A percentile compares a stretch with the other conserved stretches of the same genome.
Evolutionary conservation across 78 protist genomes (phyloP).

Genomic region (Cavenderia fasciculata): DNA sequence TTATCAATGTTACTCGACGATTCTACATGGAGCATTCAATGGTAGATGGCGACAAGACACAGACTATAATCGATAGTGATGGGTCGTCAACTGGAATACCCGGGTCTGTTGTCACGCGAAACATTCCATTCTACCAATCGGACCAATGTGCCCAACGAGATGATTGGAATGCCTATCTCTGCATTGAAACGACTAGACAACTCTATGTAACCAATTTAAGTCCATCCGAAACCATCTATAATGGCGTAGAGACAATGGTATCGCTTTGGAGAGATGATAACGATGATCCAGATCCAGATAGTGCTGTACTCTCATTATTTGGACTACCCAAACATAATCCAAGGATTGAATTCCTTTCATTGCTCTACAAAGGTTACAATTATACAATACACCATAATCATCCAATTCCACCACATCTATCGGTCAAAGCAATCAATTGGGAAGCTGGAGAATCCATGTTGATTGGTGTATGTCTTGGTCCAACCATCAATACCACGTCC

Average conservation of each 20-base stretch:
- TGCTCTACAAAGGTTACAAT: neutral
- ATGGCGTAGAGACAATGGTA: neutral
- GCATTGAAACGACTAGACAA: constrained; percentile 8
- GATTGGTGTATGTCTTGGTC: constrained; percentile 56
- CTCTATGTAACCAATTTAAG: neutral
- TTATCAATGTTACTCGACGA: constrained; percentile 12
- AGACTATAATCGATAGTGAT: constrained; percentile 23
- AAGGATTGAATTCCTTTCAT: constrained; percentile 11
- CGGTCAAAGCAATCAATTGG: constrained; percentile 44
- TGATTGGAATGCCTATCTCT: constrained; percentile 7
- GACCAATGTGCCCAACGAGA: neutral
- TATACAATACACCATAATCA: constrained; percentile 57
- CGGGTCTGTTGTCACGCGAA: neutral
- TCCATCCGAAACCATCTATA: neutral
- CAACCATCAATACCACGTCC: neutral
- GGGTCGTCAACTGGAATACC: neutral
- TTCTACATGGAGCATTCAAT: constrained; percentile 3
- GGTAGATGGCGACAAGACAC: constrained; percentile 57
- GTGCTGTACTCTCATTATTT: neutral
- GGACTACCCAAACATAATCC: constrained; percentile 53
- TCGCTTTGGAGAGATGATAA: too few relatives aligned
- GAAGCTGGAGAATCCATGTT: neutral
- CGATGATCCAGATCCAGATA: too few relatives aligned
- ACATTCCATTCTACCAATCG: neutral
- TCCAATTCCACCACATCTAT: constrained; percentile 15